Evolutionary conservation across 179 eudicot species (phyloP).

Genomic region (Vitellaria paradoxa): DNA sequence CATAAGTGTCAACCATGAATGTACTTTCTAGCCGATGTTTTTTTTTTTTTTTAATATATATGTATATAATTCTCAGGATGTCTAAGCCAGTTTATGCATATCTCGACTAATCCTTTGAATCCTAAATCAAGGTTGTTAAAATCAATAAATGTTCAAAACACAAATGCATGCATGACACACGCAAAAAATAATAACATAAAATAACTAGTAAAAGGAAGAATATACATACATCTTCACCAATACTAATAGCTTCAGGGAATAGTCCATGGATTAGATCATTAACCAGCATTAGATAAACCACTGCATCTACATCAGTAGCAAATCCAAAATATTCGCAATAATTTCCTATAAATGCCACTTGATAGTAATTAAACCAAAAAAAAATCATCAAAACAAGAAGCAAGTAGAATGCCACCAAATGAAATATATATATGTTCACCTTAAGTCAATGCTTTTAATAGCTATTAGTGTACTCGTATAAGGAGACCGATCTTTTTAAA

Average conservation of each 20-base stretch:
- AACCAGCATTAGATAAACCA: constrained; percentile 92
- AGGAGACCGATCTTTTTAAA: neutral
- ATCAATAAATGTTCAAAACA: neutral
- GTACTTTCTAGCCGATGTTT: neutral
- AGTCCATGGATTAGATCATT: constrained; percentile 95
- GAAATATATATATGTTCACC: neutral
- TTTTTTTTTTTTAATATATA: too few relatives aligned
- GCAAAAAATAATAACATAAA: neutral
- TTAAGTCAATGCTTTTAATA: neutral
- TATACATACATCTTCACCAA: constrained; percentile 93
- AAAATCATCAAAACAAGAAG: neutral
- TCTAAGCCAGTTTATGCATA: too few relatives aligned
- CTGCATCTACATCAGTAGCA: constrained; percentile 92
- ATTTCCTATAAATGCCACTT: constrained; percentile 90
- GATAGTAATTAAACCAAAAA: neutral
- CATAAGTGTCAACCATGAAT: neutral
- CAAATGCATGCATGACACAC: too few relatives aligned
- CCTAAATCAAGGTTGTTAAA: too few relatives aligned
- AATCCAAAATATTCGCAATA: constrained; percentile 84
- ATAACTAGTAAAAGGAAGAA: constrained; percentile 9
- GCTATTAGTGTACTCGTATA: neutral
- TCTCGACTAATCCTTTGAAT: too few relatives aligned
- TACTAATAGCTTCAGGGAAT: constrained; percentile 75
- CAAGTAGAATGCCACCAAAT: neutral
- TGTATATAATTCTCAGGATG: too few relatives aligned